These are phyloP conservation scores for Plantago coronopus DNA, from an alignment of 305 asterid genomes.

Conservation along the genomic window DNA sequence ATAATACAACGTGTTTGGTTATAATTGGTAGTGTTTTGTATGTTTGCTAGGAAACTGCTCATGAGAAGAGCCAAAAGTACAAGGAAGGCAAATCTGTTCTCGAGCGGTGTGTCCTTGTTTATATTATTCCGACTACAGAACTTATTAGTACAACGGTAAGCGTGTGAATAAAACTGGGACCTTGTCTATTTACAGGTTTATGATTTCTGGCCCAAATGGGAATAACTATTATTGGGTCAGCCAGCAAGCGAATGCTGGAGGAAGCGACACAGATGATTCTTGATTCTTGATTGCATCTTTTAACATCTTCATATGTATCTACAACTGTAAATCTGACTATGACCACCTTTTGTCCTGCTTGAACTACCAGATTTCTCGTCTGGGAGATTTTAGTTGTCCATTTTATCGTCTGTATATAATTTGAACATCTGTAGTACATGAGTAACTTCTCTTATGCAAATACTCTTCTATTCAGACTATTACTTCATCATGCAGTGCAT, in stretches of 20 bases:
- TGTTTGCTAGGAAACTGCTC: slow-evolving; percentile 66
- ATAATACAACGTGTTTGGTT: not conserved
- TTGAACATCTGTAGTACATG: slow-evolving; percentile 1
- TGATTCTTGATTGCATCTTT: slow-evolving; percentile 6
- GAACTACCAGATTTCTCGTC: slow-evolving; percentile 2
- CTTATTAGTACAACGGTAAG: not conserved
- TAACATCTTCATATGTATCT: slow-evolving; percentile 3
- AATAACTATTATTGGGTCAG: slow-evolving; percentile 5
- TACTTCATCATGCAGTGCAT: too few species aligned
- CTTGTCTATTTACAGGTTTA: slow-evolving; percentile 9
- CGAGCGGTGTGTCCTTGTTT: slow-evolving; percentile 47
- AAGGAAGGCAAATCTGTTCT: slow-evolving; percentile 96
- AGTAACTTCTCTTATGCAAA: too few species aligned
- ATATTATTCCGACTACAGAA: not conserved
- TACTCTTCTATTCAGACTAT: too few species aligned
- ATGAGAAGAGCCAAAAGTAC: slow-evolving; percentile 83
- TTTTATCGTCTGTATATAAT: not conserved
- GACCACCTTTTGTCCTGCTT: not conserved
- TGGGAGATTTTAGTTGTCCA: not conserved
- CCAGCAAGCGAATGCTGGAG: slow-evolving; percentile 5
- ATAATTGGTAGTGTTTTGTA: not conserved
- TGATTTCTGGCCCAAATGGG: slow-evolving; percentile 10
- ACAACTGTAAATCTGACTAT: not conserved
- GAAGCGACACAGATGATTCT: slow-evolving; percentile 1
- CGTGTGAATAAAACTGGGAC: not conserved